Evolutionary conservation across 1,139 yeast genomes (phyloP), one percentile per base, ranked within the genome.

Genomic region (Sugiyamaella grinbergsii): DNA sequence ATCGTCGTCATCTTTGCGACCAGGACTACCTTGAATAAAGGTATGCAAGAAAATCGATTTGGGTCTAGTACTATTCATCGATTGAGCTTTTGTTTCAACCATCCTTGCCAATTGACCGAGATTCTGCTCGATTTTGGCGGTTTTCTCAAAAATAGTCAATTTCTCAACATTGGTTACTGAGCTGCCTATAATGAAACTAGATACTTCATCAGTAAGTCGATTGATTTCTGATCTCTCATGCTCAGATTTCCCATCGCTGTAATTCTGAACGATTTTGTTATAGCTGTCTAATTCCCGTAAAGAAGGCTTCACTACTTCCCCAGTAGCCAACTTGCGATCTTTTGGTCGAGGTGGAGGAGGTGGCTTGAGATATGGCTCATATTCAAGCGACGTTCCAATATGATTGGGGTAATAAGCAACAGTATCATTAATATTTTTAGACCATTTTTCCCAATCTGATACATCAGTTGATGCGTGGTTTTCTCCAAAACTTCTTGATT

Each of bases 61-160:
- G n/a, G 43, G 37, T 4, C 24, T 8, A 2, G 22, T 13, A 10
- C 22, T 23, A 11, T 13, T 43, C 31, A 31, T 7, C 3, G 33
- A 5, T 23, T 34, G 15, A 3, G 19, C 16, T 8, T 34, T 43
- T 1, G 13, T 20, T 8, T 43, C 19, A 3, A 43, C 47, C 20
- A 15, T 10, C 6, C n/a, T 19, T 5, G 22, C 24, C 19, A 43
- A 16, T 10, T 19, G 41, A 34, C 50, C 51, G 23, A 54, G 45
- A 38, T 54, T 50, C n/a, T 33, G 23, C 4, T 15, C 45, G 23
- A 60, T 34, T 2, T 39, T 40, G 1, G 62, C 65, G 1, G 50
- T 28, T 11, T 59, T 41, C 40, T 63, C 67, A 43, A 56, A 62
- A 23, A 64, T 46, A 11, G 60, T 54, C 26, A 64, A 47, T 11